These are phyloP conservation scores for Marchantia paleacea DNA, from an alignment of 225 moss, liverwort and hornwort genomes.

Conservation along the genomic window DNA sequence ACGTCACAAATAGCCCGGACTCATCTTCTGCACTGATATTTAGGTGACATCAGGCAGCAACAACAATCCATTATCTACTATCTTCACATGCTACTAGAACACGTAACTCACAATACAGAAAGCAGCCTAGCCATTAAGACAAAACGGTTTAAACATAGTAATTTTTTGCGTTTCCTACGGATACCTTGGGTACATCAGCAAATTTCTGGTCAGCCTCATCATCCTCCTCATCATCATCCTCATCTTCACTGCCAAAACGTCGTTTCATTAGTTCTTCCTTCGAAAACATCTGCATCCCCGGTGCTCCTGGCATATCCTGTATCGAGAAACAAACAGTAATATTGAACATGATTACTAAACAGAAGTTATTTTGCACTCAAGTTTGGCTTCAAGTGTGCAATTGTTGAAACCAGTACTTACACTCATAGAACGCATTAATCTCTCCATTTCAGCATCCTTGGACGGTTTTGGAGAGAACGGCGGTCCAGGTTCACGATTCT, in stretches of 20 bases:
- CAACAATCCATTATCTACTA: neutral
- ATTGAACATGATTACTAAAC: too few relatives aligned
- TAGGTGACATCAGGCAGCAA: neutral
- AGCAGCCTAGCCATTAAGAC: neutral
- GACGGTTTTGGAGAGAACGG: constrained; percentile 63
- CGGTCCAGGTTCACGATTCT: constrained; percentile 69
- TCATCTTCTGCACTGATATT: neutral
- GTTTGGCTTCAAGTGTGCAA: neutral
- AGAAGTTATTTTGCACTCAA: too few relatives aligned
- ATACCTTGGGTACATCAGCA: constrained; percentile 5
- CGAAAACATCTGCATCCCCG: constrained; percentile 73
- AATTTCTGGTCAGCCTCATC: constrained; percentile 43
- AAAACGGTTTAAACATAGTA: neutral
- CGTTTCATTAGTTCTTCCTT: constrained; percentile 61
- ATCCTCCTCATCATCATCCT: constrained; percentile 53
- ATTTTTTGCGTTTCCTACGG: neutral
- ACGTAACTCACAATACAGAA: neutral
- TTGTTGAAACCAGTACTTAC: constrained; percentile 35
- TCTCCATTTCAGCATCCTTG: constrained; percentile 91
- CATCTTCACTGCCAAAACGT: constrained; percentile 45
- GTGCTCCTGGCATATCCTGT: constrained; percentile 91
- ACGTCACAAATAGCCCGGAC: too few relatives aligned
- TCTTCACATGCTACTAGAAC: neutral
- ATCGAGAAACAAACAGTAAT: neutral
- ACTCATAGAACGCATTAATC: constrained; percentile 70